Evolutionary conservation across 495 filamentous ascomycete species (phyloP), one percentile per base, ranked within the genome.

Genomic region (Penicillium desertorum): DNA sequence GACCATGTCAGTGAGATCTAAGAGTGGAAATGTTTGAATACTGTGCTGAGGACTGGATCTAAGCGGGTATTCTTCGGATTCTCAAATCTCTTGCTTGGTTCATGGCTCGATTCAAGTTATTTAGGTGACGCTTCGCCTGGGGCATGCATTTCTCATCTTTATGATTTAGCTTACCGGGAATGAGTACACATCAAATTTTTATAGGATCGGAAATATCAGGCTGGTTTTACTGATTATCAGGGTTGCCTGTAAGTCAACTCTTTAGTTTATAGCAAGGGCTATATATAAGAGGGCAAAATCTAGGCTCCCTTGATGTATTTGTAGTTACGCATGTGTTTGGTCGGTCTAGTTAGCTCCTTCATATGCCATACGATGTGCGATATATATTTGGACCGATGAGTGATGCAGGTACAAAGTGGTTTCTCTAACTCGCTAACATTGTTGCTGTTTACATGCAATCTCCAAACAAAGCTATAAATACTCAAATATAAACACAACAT

Each of bases 401-500:
- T 29, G 45, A 20, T 20, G 9, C 29, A 48, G 23, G 23, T 46
- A 27, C 4, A 29, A 45, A 25, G 8, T n/a, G 10, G 17, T 5
- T 12, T 50, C 32, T 37, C 19, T 11, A 30, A 43, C 37, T 43
- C 50, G 23, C 37, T 43, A 43, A 29, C 20, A 12, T 53, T 10
- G 16, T 36, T 41, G 14, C 50, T 29, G 19, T 36, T 43, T 32
- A 53, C 50, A 44, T 53, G 34, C 27, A 44, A 22, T 53, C 39
- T 53, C 23, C 36, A 39, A 52, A 51, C 49, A 51, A 27, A 41
- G 22, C 34, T 22, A 41, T 41, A 52, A 25, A 42, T 41, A 23
- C 23, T 42, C 50, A 52, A 42, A 16, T 19, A 52, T 7, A 42
- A 30, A 52, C 3, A 30, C 36, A 42, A 14, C 17, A 37, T 32